phyloP scores from a whole-genome alignment of 495 filamentous ascomycete genomes.

The Lepraria neglecta region DNA sequence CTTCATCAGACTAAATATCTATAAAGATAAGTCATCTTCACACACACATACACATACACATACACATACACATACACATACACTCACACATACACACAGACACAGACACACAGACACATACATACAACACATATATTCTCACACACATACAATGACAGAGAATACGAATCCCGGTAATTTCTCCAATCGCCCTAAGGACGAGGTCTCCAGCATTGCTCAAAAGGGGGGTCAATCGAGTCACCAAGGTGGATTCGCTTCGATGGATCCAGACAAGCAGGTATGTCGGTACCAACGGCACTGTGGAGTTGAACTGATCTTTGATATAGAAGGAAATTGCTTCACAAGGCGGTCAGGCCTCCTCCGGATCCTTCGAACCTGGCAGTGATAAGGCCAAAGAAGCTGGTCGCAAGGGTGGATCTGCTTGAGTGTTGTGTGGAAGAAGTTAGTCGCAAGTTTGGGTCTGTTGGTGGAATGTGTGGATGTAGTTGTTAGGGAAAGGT shows the following conservation, averaged over 20 bases:
- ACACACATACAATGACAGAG: too few relatives aligned
- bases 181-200: conserved; percentile 54
- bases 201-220: conserved; percentile 47
- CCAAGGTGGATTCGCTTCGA: conserved; percentile 33
- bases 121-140: too few relatives aligned
- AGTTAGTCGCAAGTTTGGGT: too few relatives aligned
- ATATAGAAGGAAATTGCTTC: conserved; percentile 39
- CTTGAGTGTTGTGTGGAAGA: neutral
- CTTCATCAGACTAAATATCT: too few relatives aligned
- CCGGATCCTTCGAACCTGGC: conserved; percentile 45
- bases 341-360: conserved; percentile 47
- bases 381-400: conserved; percentile 42
- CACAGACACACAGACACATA: too few relatives aligned
- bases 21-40: too few relatives aligned
- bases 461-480: too few relatives aligned
- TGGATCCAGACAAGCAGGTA: conserved; percentile 47
- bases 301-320: neutral
- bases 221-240: conserved; percentile 40
- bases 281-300: neutral
- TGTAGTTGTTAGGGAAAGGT: too few relatives aligned
- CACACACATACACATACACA: too few relatives aligned
- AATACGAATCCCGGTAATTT: conserved; percentile 58
- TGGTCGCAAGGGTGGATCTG: conserved; percentile 40
- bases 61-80: too few relatives aligned
- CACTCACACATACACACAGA: too few relatives aligned